A percentile compares a stretch with the other conserved stretches of the same genome.
Evolutionary conservation across 2,329 filamentous ascomycete species (phyloP).

Genomic region (Celoporthe dispersa): DNA sequence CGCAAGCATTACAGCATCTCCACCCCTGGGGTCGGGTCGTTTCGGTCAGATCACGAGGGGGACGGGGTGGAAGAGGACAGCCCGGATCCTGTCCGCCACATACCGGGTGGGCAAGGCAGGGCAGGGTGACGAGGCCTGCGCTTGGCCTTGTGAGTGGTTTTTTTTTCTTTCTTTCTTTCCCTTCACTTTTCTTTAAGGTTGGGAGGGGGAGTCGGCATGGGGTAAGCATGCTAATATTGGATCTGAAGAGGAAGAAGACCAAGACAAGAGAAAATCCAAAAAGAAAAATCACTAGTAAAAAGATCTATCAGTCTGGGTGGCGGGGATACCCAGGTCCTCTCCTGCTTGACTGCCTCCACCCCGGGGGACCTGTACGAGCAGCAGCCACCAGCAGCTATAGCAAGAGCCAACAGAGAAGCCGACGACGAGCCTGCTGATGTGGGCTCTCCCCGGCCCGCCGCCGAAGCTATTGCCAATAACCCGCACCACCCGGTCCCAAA

Average conservation of each 20-base stretch:
- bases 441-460: neutral
- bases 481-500: neutral
- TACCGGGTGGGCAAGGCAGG: neutral
- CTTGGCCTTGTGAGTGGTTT: neutral
- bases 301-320: neutral
- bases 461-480: constrained; percentile 10
- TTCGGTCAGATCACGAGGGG: neutral
- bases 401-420: neutral
- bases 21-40: too few relatives aligned
- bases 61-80: neutral
- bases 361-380: too few relatives aligned
- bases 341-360: neutral
- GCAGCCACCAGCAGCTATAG: too few relatives aligned
- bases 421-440: neutral
- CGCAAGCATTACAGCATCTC: neutral
- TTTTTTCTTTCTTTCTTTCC: too few relatives aligned
- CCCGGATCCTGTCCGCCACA: neutral
- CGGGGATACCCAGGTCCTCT: neutral
- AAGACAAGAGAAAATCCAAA: neutral
- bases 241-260: neutral
- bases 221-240: neutral
- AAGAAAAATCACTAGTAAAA: neutral
- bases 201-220: neutral
- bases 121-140: neutral
- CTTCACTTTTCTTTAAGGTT: neutral